These are phyloP conservation scores for Stentor roeselii DNA, from an alignment of 73 alveolate species.

Conservation along the genomic window DNA sequence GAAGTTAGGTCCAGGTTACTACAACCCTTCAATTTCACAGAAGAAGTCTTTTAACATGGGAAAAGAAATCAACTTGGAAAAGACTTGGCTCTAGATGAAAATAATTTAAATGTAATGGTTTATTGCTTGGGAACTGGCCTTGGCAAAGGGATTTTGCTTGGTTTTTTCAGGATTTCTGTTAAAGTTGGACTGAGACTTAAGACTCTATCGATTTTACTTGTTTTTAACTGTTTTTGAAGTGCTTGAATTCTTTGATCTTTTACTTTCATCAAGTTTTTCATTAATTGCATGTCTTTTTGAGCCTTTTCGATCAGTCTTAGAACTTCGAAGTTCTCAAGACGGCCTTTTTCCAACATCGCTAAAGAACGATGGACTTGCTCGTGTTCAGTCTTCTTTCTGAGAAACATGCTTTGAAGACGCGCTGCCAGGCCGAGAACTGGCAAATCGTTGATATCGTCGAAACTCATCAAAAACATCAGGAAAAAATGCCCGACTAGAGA, in stretches of 20 bases:
- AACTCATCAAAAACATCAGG: not conserved
- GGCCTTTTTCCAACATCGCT: not conserved
- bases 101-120: too few relatives aligned
- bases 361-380: not conserved
- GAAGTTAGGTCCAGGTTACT: not conserved
- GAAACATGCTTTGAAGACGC: not conserved
- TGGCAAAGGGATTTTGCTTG: too few relatives aligned
- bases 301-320: not conserved
- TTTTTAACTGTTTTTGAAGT: not conserved
- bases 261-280: not conserved
- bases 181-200: not conserved
- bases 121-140: too few relatives aligned
- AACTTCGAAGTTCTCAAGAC: not conserved
- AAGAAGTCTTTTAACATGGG: slow-evolving; percentile 24
- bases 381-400: not conserved
- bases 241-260: not conserved
- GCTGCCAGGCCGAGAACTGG: not conserved
- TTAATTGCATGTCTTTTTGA: not conserved
- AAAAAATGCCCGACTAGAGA: not conserved
- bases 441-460: not conserved
- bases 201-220: not conserved
- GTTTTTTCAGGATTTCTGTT: too few relatives aligned
- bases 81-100: too few relatives aligned
- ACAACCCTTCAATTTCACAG: not conserved
- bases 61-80: not conserved